Evolutionary conservation across 371 early-diverging fungal genomes (phyloP).

Genomic region (Mucor piriformis): DNA sequence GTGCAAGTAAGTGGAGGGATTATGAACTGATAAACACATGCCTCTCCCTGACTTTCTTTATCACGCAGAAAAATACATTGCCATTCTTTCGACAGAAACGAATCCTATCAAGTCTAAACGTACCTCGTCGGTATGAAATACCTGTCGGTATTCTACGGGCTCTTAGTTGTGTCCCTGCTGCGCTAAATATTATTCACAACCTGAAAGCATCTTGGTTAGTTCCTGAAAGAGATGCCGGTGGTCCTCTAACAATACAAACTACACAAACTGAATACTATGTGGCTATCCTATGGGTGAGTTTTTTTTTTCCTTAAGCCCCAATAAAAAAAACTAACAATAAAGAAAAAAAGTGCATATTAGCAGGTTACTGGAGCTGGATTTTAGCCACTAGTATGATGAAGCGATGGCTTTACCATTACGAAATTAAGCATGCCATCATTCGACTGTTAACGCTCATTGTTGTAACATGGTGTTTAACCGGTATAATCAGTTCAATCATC

Average conservation of each 20-base stretch:
- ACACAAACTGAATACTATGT: conserved; percentile 59
- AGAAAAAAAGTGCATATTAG: conserved; percentile 10
- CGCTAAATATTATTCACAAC: conserved; percentile 49
- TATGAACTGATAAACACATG: not conserved
- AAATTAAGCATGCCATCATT: conserved; percentile 59
- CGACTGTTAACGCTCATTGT: conserved; percentile 59
- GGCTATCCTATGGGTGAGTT: conserved; percentile 61
- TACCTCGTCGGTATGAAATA: conserved; percentile 28
- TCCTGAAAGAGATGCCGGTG: conserved; percentile 53
- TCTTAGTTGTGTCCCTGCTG: conserved; percentile 49
- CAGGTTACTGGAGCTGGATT: conserved; percentile 48
- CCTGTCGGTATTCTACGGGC: conserved; percentile 22
- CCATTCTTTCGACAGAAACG: conserved; percentile 31
- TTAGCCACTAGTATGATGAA: conserved; percentile 61
- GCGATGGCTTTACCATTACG: conserved; percentile 65
- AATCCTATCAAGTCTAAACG: conserved; percentile 21
- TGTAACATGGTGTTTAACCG: conserved; percentile 57
- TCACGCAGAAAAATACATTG: conserved; percentile 24
- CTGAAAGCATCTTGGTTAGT: conserved; percentile 41
- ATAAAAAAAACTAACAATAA: not conserved
- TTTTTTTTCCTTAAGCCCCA: too few relatives aligned
- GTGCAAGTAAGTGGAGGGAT: not conserved
- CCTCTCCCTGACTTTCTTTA: not conserved
- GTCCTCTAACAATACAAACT: conserved; percentile 48
- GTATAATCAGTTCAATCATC: conserved; percentile 43